These are phyloP conservation scores for Populus hybrid DNA, from an alignment of 441 rosid genomes.

Conservation along the genomic window DNA sequence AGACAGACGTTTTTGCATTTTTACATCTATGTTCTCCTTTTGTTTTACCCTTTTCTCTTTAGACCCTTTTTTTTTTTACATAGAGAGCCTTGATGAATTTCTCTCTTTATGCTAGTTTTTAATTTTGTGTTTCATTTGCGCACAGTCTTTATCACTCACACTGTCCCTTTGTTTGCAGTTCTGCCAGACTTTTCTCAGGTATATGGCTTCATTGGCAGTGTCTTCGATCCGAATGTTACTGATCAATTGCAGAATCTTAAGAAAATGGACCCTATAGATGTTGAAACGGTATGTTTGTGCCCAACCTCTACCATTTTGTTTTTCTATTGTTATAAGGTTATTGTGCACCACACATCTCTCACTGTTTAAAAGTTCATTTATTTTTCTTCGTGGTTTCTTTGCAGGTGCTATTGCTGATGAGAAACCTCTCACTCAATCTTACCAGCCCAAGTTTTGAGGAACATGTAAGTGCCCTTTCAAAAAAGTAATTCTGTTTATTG, in stretches of 20 bases:
- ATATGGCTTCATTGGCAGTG: conserved; percentile 86
- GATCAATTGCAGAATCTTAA: conserved; percentile 78
- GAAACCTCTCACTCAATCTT: conserved; percentile 80
- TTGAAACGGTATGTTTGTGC: conserved; percentile 63
- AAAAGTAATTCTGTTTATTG: background rate
- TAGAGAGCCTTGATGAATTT: background rate
- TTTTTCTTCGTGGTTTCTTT: background rate
- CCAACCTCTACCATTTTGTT: background rate
- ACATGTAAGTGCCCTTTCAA: conserved; percentile 50
- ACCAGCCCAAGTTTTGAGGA: conserved; percentile 83
- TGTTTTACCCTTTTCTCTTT: background rate
- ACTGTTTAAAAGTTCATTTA: background rate
- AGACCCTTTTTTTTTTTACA: background rate
- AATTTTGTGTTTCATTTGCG: background rate
- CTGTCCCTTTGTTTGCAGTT: conserved; percentile 51
- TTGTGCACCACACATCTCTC: background rate
- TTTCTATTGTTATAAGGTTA: background rate
- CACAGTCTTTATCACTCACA: conserved; percentile 8
- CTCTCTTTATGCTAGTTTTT: background rate
- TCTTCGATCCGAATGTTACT: conserved; percentile 70
- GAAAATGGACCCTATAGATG: conserved; percentile 86
- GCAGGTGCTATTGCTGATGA: conserved; percentile 82
- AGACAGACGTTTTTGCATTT: background rate
- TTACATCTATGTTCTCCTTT: conserved; percentile 9
- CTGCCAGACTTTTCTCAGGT: conserved; percentile 88